These are phyloP conservation scores for Rhizophora mangle DNA, from an alignment of 345 rosid species.

Conservation along the genomic window DNA sequence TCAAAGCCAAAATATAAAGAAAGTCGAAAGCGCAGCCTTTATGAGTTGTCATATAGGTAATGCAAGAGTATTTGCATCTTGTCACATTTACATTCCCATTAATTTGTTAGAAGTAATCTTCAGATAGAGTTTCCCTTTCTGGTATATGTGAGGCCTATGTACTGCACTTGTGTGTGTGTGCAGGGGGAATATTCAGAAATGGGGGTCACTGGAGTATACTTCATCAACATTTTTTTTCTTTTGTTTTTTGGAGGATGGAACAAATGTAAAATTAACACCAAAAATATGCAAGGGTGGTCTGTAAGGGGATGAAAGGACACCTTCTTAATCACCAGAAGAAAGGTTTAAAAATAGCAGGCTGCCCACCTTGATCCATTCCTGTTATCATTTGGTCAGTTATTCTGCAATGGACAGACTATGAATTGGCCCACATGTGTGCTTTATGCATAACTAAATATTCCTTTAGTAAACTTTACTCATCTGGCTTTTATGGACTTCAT, in stretches of 20 bases:
- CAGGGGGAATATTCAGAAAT: too few species aligned
- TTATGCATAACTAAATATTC: neutral
- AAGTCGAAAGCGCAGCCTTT: conserved; percentile 46
- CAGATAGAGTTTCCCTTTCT: neutral
- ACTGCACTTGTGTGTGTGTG: too few species aligned
- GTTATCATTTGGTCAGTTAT: neutral
- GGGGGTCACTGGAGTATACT: too few species aligned
- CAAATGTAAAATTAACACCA: too few species aligned
- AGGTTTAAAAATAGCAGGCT: neutral
- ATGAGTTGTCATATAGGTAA: conserved; percentile 47
- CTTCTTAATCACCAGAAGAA: neutral
- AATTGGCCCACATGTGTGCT: neutral
- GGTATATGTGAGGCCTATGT: neutral
- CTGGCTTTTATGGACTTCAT: neutral
- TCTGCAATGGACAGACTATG: neutral
- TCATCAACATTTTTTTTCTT: too few species aligned
- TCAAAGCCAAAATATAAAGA: conserved; percentile 32
- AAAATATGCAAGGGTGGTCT: neutral
- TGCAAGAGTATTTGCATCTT: conserved; percentile 1
- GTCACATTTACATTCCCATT: conserved; percentile 3
- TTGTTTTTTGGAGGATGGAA: too few species aligned
- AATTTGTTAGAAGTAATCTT: neutral
- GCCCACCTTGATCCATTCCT: neutral
- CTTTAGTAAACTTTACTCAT: neutral
- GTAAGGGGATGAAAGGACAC: too few species aligned